A percentile compares a stretch with the other conserved stretches of the same genome.
phyloP scores from a whole-genome alignment of 768 basidiomycete genomes.

The Cubamyces lactineus region DNA sequence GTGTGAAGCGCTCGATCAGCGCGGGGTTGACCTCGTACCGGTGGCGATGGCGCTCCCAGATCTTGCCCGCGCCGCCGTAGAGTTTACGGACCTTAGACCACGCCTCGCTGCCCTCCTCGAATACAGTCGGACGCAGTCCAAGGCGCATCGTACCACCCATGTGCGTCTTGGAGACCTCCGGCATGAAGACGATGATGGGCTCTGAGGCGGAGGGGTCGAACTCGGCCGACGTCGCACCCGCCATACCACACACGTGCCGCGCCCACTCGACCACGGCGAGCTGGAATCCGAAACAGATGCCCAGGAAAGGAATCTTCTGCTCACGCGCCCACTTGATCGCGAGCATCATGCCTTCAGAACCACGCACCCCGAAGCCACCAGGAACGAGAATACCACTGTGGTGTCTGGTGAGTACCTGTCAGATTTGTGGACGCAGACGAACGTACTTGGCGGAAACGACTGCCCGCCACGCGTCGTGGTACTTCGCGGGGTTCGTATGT shows the following conservation, averaged over 20 bases:
- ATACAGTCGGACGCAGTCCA: constrained; percentile 96
- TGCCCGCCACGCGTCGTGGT: constrained; percentile 94
- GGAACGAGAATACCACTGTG: constrained; percentile 93
- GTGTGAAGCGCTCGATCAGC: constrained; percentile 71
- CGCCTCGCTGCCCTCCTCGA: constrained; percentile 65
- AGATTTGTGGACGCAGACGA: not conserved
- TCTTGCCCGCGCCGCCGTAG: constrained; percentile 79
- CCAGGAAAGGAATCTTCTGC: constrained; percentile 92
- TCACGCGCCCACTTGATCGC: constrained; percentile 98
- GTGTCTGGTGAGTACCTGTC: not conserved
- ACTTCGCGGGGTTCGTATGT: constrained; percentile 77
- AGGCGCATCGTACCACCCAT: constrained; percentile 99
- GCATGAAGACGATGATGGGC: constrained; percentile 95
- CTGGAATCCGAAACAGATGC: constrained; percentile 98
- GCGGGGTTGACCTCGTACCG: constrained; percentile 95
- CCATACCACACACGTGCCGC: constrained; percentile 73
- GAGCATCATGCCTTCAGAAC: constrained; percentile 96
- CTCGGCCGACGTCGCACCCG: constrained; percentile 87
- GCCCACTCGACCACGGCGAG: constrained; percentile 96
- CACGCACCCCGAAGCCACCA: constrained; percentile 92
- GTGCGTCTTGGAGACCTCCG: constrained; percentile 96
- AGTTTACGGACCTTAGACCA: constrained; percentile 78
- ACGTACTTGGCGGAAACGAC: constrained; percentile 87
- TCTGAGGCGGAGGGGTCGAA: constrained; percentile 64
- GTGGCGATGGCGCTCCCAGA: constrained; percentile 97